These are phyloP conservation scores for Umbelopsis sp. DNA, from an alignment of 192 early-diverging fungal species.

Conservation along the genomic window DNA sequence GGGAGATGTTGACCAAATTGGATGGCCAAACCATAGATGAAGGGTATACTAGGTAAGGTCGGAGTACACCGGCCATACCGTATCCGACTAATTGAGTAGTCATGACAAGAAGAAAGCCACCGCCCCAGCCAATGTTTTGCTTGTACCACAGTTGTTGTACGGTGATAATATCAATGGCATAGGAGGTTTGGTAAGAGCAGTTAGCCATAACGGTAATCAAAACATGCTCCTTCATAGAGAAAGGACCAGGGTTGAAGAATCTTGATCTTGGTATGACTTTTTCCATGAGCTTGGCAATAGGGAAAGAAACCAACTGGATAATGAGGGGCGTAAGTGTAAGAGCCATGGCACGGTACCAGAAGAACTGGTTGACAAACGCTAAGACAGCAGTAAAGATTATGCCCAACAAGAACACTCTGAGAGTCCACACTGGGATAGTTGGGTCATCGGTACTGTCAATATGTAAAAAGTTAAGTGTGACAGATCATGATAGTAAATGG, in stretches of 20 bases:
- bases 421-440: constrained; percentile 49
- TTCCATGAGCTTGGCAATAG: constrained; percentile 49
- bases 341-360: constrained; percentile 32
- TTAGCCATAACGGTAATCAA: constrained; percentile 58
- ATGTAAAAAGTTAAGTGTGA: not conserved
- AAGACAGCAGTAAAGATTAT: constrained; percentile 39
- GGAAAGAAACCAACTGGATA: constrained; percentile 52
- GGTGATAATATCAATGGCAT: constrained; percentile 58
- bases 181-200: constrained; percentile 54
- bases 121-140: constrained; percentile 52
- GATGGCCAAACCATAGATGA: constrained; percentile 89
- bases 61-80: constrained; percentile 69
- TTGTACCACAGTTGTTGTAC: constrained; percentile 64
- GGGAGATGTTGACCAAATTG: constrained; percentile 72
- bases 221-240: constrained; percentile 73
- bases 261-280: constrained; percentile 39
- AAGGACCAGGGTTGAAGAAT: constrained; percentile 65
- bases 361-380: constrained; percentile 14
- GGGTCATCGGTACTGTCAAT: constrained; percentile 53
- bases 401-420: constrained; percentile 52
- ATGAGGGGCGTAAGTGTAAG: constrained; percentile 50
- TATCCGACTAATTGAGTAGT: constrained; percentile 50
- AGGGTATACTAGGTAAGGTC: constrained; percentile 83
- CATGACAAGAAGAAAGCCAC: constrained; percentile 58
- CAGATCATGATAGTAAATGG: not conserved